A percentile compares a stretch with the other conserved stretches of the same genome.
Conservation (phyloP, 2,329 filamentous ascomycete species). For the Fusarium mexicanum region DNA sequence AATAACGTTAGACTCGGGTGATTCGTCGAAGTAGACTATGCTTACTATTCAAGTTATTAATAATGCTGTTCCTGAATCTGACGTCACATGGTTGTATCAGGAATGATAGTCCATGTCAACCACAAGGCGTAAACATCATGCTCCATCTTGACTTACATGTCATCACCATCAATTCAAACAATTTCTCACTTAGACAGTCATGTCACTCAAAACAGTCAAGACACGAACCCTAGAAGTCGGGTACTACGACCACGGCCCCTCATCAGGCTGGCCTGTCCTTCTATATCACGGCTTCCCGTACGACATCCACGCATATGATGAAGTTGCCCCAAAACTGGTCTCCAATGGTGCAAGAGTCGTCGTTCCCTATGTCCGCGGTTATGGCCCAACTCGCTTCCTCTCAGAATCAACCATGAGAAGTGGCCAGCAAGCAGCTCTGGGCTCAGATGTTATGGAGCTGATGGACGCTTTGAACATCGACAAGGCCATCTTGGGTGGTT, state of each 20-base stretch:
- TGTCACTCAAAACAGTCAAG: neutral
- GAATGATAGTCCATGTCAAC: neutral
- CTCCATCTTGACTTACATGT: accelerated
- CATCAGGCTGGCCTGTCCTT: constrained; percentile 2
- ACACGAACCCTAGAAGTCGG: neutral
- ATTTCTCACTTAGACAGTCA: neutral
- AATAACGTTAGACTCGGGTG: neutral
- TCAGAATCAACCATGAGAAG: neutral
- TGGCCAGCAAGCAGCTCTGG: constrained; percentile 3
- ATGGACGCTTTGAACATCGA: constrained; percentile 7
- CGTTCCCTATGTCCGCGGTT: neutral
- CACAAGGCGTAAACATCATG: neutral
- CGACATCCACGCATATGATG: constrained; percentile 3
- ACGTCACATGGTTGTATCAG: neutral
- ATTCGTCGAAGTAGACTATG: neutral
- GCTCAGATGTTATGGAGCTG: constrained; percentile 2
- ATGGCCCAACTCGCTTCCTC: neutral
- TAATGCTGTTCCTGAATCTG: neutral
- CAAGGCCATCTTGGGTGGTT: neutral
- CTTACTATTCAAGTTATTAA: neutral
- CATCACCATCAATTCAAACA: no score
- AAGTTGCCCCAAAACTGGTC: neutral
- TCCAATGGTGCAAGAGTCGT: neutral
- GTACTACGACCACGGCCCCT: neutral
- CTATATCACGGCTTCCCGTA: constrained; percentile 19